Conservation (phyloP, 768 basidiomycete genomes). For the Boletus sp. region DNA sequence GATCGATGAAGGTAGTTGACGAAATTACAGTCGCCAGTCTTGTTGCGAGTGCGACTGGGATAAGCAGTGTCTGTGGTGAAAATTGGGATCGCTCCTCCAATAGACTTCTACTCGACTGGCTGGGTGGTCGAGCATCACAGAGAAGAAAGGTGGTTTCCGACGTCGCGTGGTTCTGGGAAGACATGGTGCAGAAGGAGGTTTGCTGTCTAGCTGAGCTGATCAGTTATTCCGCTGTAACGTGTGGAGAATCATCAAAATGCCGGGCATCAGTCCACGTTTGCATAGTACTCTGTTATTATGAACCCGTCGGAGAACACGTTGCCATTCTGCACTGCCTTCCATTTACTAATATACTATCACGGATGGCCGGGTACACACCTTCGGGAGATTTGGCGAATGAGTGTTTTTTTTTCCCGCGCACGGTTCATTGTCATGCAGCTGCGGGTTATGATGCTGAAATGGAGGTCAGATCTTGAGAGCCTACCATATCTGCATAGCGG, state of each 20-base stretch:
- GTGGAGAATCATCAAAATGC: background rate
- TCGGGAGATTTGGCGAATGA: background rate
- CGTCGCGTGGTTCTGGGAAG: slow-evolving; percentile 1
- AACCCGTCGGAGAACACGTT: background rate
- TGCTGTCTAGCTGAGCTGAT: background rate
- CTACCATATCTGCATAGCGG: background rate
- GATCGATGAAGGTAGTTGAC: slow-evolving; percentile 26
- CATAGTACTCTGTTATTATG: background rate
- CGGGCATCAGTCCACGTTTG: background rate
- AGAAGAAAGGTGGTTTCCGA: slow-evolving; percentile 15
- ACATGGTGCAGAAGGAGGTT: slow-evolving; percentile 7
- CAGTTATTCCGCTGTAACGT: background rate
- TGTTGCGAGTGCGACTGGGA: slow-evolving; percentile 27
- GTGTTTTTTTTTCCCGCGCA: background rate
- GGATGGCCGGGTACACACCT: background rate
- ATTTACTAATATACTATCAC: background rate
- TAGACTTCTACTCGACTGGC: background rate
- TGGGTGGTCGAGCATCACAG: background rate
- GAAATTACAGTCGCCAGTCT: slow-evolving; percentile 21
- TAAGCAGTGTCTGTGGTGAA: slow-evolving; percentile 22
- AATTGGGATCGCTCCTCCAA: background rate
- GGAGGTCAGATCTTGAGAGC: background rate
- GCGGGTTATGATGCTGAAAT: background rate
- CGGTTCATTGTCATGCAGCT: background rate
- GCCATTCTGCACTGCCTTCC: background rate